These are phyloP conservation scores for Tieghemostelium lacteum DNA, from an alignment of 78 protist species.

Conservation along the genomic window DNA sequence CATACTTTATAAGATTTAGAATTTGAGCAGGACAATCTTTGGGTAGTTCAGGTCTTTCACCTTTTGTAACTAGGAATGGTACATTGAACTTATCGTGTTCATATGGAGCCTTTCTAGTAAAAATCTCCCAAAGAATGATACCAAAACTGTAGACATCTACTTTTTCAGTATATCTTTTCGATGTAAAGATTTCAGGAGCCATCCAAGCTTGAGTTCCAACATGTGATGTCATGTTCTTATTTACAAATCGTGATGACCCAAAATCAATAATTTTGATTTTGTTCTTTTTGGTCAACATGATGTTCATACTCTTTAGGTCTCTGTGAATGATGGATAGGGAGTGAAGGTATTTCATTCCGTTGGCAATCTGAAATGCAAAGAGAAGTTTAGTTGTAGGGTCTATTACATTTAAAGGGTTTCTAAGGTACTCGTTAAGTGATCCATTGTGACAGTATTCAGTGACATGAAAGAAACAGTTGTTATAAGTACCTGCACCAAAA, in stretches of 20 bases:
- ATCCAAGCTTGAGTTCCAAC: constrained; percentile 80
- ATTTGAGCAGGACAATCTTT: constrained; percentile 20
- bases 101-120: constrained; percentile 67
- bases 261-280: constrained; percentile 75
- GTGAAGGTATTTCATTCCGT: constrained; percentile 77
- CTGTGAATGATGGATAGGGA: constrained; percentile 74
- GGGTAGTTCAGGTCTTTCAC: constrained; percentile 73
- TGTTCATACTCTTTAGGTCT: constrained; percentile 72
- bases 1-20: constrained; percentile 15
- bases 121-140: constrained; percentile 61
- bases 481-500: constrained; percentile 65
- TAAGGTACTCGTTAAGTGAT: constrained; percentile 5
- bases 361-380: constrained; percentile 60
- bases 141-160: constrained; percentile 78
- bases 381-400: not conserved
- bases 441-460: constrained; percentile 57
- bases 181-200: constrained; percentile 79
- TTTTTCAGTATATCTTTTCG: constrained; percentile 53
- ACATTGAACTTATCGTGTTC: constrained; percentile 4
- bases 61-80: constrained; percentile 35
- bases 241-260: constrained; percentile 54
- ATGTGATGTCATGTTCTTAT: constrained; percentile 51
- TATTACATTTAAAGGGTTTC: constrained; percentile 1
- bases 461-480: constrained; percentile 16
- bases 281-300: constrained; percentile 38